These are phyloP conservation scores for Lecanosticta acicola DNA, from an alignment of 2,329 filamentous ascomycete genomes.

Conservation along the genomic window DNA sequence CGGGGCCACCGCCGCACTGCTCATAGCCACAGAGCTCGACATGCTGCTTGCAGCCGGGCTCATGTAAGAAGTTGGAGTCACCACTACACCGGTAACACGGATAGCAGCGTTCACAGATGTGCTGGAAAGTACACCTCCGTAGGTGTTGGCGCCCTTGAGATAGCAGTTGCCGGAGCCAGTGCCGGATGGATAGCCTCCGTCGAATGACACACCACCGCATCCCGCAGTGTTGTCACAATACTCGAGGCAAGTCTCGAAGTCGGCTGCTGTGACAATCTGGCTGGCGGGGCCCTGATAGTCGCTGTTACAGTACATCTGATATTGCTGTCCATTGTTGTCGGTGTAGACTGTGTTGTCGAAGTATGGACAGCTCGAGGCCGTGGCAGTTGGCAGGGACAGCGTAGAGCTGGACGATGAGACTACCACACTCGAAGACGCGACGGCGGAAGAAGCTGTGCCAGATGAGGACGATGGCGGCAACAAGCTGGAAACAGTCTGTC, in stretches of 20 bases:
- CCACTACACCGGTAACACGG: background rate
- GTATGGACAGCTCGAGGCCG: background rate
- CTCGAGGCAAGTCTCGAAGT: background rate
- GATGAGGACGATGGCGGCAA: no score
- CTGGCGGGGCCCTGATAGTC: background rate
- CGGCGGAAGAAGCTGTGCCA: no score
- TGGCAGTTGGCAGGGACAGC: background rate
- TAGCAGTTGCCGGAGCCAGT: background rate
- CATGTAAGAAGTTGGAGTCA: background rate
- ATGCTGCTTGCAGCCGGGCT: background rate
- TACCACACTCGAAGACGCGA: no score
- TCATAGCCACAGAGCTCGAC: background rate
- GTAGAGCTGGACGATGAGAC: no score
- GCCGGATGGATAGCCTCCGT: background rate
- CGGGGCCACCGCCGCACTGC: background rate
- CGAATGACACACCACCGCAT: background rate
- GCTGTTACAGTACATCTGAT: background rate
- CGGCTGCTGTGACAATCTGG: background rate
- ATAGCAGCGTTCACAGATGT: background rate
- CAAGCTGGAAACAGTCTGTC: no score
- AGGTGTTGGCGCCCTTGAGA: background rate
- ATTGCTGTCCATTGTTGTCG: background rate
- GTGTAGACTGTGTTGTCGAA: background rate
- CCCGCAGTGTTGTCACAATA: background rate
- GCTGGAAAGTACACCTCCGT: background rate